Base-by-base conservation (phyloP, 768 basidiomycete species). In the Albatrellus ellisii region DNA sequence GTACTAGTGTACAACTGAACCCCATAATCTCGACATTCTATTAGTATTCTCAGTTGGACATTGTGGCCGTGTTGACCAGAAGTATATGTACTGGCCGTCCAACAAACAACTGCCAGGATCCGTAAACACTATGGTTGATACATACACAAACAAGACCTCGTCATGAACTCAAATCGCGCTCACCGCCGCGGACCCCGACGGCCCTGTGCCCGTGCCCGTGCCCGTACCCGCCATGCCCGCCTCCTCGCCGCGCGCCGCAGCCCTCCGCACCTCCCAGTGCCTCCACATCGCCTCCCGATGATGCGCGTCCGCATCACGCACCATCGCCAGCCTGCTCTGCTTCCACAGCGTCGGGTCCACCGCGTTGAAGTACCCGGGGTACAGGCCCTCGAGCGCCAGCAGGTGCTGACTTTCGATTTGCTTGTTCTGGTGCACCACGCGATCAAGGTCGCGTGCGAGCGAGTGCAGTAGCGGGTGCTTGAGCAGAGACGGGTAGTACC, bases 401-500 rank as follows among this genome's bases (percentile, higher is more conserved):
- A 86, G 57, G 52, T 79, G 69, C 36, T 66, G 67, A 10, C 55
- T 63, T 24, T 65, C 62, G 8, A 60, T 36, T n/a, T 70, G 47
- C 28, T 59, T 62, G n/a, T 46, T 46, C 26, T 50, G 45, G 20
- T 58, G 60, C 5, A 57, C 50, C 11, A 64, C 62, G n/a, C 50
- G 17, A 15, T 61, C 46, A 9, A 56, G 52, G 26, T 56, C 44
- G 32, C 71, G 51, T 10, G 70, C 70, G 17, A 50, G 51, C 4
- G 60, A 56, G 10, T 57, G 58, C 15, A 87, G 59, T 26, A 77
- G 62, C 1, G 81, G 81, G 52, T 86, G 82, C 17, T 63, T 54
- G 18, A 87, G 66, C 26, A 90, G 64, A 5, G 67, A 62, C 4
- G 86, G 81, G 54, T 90, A 90, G 56, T 90, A 90, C 42, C 88